A percentile compares a stretch with the other conserved stretches of the same genome.
Evolutionary conservation across 106 monocot genomes (phyloP).

Genomic region (Ottelia alismoides): DNA sequence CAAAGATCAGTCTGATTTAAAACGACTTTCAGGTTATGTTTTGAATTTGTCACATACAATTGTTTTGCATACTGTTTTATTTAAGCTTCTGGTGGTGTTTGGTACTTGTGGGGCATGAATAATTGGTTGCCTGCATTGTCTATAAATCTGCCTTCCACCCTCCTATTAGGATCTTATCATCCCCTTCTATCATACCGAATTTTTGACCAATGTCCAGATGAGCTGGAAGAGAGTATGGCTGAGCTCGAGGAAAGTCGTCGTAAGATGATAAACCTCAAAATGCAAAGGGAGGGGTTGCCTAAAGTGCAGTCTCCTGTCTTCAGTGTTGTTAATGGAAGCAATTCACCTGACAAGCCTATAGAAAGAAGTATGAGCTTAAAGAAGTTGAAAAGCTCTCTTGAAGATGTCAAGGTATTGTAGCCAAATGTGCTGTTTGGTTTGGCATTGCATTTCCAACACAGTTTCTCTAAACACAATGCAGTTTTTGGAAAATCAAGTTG

Average conservation of each 20-base stretch:
- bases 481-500: background rate
- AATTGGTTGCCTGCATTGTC: background rate
- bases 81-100: background rate
- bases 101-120: background rate
- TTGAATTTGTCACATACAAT: background rate
- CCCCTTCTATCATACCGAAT: background rate
- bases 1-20: slow-evolving; percentile 55
- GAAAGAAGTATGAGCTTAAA: slow-evolving; percentile 43
- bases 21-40: slow-evolving; percentile 64
- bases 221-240: slow-evolving; percentile 84
- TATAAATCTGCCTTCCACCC: background rate
- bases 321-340: slow-evolving; percentile 46
- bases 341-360: slow-evolving; percentile 40
- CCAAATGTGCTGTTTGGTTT: too few relatives aligned
- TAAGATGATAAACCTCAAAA: slow-evolving; percentile 77
- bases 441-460: background rate
- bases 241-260: slow-evolving; percentile 96
- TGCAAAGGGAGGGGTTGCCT: slow-evolving; percentile 64
- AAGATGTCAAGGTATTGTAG: slow-evolving; percentile 90
- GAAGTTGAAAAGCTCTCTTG: slow-evolving; percentile 73
- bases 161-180: background rate
- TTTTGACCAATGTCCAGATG: slow-evolving; percentile 24
- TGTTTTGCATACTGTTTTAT: background rate
- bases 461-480: background rate
- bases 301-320: slow-evolving; percentile 26